Percentiles rank a stretch among this genome's conserved stretches.
Evolutionary conservation across 2,329 filamentous ascomycete species (phyloP).

Genomic region (Colletotrichum melonis): DNA sequence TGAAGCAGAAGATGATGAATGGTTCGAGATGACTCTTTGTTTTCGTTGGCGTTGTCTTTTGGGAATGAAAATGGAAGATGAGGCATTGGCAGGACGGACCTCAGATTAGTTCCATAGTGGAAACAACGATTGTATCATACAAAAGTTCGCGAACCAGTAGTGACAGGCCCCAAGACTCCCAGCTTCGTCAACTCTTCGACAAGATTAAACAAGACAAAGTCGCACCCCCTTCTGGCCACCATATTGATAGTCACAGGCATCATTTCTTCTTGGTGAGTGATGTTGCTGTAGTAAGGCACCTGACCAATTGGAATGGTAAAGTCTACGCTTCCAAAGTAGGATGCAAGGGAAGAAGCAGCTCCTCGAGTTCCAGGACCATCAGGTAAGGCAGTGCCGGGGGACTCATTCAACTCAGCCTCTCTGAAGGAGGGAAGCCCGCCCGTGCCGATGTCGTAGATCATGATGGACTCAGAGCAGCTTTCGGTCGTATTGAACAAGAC

Average conservation of each 20-base stretch:
- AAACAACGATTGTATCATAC: background rate
- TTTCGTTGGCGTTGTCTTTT: background rate
- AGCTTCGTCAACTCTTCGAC: background rate
- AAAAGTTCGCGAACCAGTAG: background rate
- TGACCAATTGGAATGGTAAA: background rate
- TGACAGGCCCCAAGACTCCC: background rate
- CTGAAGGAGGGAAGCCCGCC: background rate
- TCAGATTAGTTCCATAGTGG: background rate
- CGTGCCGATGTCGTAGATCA: background rate
- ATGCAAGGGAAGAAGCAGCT: background rate
- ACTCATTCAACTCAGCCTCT: background rate
- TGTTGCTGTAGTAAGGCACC: background rate
- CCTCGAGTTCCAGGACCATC: background rate
- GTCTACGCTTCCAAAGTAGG: background rate
- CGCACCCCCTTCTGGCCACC: background rate
- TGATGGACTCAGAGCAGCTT: background rate
- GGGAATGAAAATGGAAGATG: background rate
- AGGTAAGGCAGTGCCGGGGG: background rate
- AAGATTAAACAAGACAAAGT: background rate
- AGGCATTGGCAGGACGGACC: background rate
- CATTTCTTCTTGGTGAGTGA: background rate
- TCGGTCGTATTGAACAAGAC: background rate
- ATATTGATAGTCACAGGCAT: background rate
- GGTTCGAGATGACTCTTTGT: background rate
- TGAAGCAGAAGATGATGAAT: background rate